phyloP scores from a whole-genome alignment of 331 rosid species.

The Ulmus americana region DNA sequence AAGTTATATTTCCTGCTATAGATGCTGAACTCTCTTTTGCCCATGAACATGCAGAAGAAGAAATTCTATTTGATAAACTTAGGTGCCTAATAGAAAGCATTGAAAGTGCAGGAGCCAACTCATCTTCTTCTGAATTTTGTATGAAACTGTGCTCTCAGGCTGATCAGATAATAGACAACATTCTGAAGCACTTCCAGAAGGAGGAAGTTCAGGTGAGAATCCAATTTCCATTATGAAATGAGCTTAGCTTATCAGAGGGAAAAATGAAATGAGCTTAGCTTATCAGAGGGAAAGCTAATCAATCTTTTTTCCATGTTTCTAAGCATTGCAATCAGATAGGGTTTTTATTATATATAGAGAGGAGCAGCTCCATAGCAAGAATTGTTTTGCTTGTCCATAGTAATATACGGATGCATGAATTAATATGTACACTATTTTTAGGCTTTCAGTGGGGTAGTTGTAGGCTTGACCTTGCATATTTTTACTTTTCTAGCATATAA shows the following conservation, averaged over 20 bases:
- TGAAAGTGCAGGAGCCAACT: constrained; percentile 72
- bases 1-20: constrained; percentile 83
- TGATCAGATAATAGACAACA: constrained; percentile 79
- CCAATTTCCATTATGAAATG: constrained; percentile 1
- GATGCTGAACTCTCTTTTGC: constrained; percentile 71
- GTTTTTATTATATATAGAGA: neutral
- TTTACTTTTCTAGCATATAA: neutral
- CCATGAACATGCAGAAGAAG: constrained; percentile 84
- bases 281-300: neutral
- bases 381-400: neutral
- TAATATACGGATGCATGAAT: neutral
- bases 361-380: neutral
- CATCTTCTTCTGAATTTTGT: constrained; percentile 64
- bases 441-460: neutral
- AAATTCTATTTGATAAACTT: constrained; percentile 78
- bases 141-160: constrained; percentile 76
- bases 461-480: neutral
- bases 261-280: constrained; percentile 12
- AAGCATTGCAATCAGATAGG: neutral
- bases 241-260: constrained; percentile 9
- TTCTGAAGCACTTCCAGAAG: constrained; percentile 67
- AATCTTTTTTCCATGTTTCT: neutral
- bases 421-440: neutral
- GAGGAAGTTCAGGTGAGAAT: constrained; percentile 84
- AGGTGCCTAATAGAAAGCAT: constrained; percentile 73